A percentile compares a stretch with the other conserved stretches of the same genome.
Conservation (phyloP, 495 filamentous ascomycete species). For the Lophiotrema nucula region DNA sequence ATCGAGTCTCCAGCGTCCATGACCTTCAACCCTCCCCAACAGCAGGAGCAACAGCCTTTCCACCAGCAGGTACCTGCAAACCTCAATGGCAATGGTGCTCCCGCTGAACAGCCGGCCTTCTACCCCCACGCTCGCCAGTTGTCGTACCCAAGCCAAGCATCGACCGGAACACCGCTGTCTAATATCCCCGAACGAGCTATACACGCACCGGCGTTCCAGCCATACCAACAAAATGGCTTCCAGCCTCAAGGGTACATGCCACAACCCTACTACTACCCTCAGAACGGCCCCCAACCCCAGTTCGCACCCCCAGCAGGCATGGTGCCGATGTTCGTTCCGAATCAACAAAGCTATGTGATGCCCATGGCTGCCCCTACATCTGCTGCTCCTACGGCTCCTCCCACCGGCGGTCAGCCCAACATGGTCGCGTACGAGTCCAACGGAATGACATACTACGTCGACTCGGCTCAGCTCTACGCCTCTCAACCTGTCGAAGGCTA, state of each 20-base stretch:
- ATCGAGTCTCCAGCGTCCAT: constrained; percentile 83
- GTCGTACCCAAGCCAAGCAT: constrained; percentile 74
- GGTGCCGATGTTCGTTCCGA: constrained; percentile 37
- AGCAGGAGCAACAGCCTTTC: constrained; percentile 78
- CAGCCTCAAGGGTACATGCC: constrained; percentile 28
- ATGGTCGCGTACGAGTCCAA: constrained; percentile 89
- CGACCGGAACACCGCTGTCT: constrained; percentile 81
- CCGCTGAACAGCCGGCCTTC: constrained; percentile 49
- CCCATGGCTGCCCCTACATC: constrained; percentile 37
- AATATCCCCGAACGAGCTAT: constrained; percentile 94
- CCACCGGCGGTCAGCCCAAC: constrained; percentile 53
- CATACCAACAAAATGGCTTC: constrained; percentile 40
- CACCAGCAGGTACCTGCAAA: constrained; percentile 84
- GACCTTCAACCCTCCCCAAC: constrained; percentile 67
- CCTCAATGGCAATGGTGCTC: constrained; percentile 56
- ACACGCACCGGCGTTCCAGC: constrained; percentile 90
- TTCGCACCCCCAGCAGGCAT: constrained; percentile 32
- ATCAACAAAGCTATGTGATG: constrained; percentile 30
- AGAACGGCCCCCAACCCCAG: constrained; percentile 30
- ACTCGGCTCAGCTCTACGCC: constrained; percentile 65
- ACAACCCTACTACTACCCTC: constrained; percentile 39
- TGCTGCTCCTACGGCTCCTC: constrained; percentile 44
- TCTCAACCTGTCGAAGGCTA: constrained; percentile 51
- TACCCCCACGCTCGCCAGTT: constrained; percentile 63
- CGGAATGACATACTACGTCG: constrained; percentile 94